Evolutionary conservation across 2,329 filamentous ascomycete genomes (phyloP).

Genomic region (Fusarium nematophilum): DNA sequence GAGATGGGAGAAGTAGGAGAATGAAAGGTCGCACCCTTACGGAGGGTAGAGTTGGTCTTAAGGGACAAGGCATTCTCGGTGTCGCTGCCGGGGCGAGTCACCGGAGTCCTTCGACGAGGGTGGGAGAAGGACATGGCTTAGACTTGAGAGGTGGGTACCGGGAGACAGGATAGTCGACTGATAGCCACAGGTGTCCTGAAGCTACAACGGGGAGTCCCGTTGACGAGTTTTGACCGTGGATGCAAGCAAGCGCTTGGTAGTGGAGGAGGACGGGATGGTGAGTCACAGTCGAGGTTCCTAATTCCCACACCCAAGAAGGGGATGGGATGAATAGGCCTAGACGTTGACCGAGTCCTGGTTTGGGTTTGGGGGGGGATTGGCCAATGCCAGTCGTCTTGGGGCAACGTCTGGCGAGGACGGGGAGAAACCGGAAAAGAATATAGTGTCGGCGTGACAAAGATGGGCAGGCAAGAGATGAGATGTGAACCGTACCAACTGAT

Average conservation of each 20-base stretch:
- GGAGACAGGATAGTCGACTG: slow-evolving; percentile 41
- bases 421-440: slow-evolving; percentile 12
- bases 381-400: slow-evolving; percentile 30
- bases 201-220: slow-evolving; percentile 44
- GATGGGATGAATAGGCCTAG: slow-evolving; percentile 31
- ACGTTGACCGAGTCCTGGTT: slow-evolving; percentile 37
- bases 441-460: slow-evolving; percentile 15
- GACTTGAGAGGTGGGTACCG: slow-evolving; percentile 47
- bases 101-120: slow-evolving; percentile 59
- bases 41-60: slow-evolving; percentile 61
- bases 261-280: slow-evolving; percentile 44
- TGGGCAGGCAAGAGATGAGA: slow-evolving; percentile 28
- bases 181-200: slow-evolving; percentile 49
- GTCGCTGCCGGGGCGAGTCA: slow-evolving; percentile 52
- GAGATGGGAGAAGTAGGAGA: slow-evolving; percentile 60
- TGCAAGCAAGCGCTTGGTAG: slow-evolving; percentile 39
- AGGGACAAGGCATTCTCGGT: slow-evolving; percentile 48
- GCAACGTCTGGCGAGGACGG: slow-evolving; percentile 15
- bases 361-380: slow-evolving; percentile 33
- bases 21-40: slow-evolving; percentile 77
- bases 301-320: slow-evolving; percentile 40
- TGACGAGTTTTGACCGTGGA: slow-evolving; percentile 40
- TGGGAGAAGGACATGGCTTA: slow-evolving; percentile 63
- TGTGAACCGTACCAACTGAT: slow-evolving; percentile 39
- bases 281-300: slow-evolving; percentile 49